Evolutionary conservation across 306 rosid genomes (phyloP), one percentile per base, ranked within the genome.

Genomic region (Amphicarpaea edgeworthii): DNA sequence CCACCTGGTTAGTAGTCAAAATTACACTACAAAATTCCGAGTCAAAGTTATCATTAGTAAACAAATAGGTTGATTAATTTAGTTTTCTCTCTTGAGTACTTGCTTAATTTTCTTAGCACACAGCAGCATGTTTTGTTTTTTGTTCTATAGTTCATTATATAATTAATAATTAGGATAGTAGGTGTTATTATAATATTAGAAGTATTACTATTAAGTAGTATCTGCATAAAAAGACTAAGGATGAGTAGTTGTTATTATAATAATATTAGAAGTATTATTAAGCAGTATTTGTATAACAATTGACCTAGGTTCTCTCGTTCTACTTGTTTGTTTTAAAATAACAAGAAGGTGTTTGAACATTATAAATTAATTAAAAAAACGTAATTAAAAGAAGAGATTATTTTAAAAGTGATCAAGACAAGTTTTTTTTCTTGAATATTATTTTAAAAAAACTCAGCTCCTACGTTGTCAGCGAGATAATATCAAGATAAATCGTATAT

Each of bases 1-100:
- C 37, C 37, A 30, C 37, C 37, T 30, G 37, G 1, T 30, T 3
- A 30, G 37, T 30, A 38, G 42, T 68, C 11, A 45, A 50, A 16
- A 32, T 16, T 50, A 57, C 37, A 17, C 9, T 17, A 17, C 2
- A 50, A 50, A 70, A 70, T 17, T 49, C 43, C 16, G 41, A 69
- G 45, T 69, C 74, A 28, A 17, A 38, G 30, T 70, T 30, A n/a
- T 28, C 11, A 69, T 28, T n/a, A 49, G 19, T 47, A 46, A 50
- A 32, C n/a, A 17, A 51, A 49, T 43, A 10, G 3, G 17, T 47
- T 49, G 7, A 32, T 47, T 49, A 4, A 32, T 51, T 34, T 19
- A 32, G 58, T 32, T 30, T 14, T 49, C 15, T 28, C 42, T 15
- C 49, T 40, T 9, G 28, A 3, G 58, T 24, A 38, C n/a, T 68